Conservation (phyloP, 192 early-diverging fungal species). For the Rhizophagus clarus region DNA sequence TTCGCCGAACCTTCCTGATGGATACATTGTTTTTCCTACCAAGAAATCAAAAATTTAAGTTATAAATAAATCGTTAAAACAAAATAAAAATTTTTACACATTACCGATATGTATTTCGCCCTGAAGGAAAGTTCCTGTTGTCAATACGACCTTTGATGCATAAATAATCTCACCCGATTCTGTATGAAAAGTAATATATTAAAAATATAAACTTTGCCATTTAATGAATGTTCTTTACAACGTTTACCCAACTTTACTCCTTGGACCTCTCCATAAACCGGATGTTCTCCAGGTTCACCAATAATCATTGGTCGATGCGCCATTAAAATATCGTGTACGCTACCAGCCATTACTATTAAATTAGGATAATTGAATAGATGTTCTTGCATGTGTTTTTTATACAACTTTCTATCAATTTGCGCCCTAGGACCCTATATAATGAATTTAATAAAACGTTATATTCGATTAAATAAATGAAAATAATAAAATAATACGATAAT, state of each 20-base stretch:
- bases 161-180: slow-evolving; percentile 66
- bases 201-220: neutral
- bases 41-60: neutral
- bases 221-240: slow-evolving; percentile 4
- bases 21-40: slow-evolving; percentile 58
- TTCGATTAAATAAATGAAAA: neutral
- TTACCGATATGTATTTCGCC: slow-evolving; percentile 83
- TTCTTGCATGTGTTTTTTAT: slow-evolving; percentile 74
- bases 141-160: slow-evolving; percentile 73
- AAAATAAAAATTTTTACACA: neutral
- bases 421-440: slow-evolving; percentile 68
- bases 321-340: slow-evolving; percentile 73
- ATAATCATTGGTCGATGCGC: slow-evolving; percentile 43
- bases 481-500: neutral
- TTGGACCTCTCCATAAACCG: slow-evolving; percentile 46
- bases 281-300: slow-evolving; percentile 14
- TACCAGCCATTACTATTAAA: slow-evolving; percentile 65
- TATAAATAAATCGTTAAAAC: neutral
- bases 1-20: slow-evolving; percentile 74
- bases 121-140: slow-evolving; percentile 80
- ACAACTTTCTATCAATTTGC: slow-evolving; percentile 78
- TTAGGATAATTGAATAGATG: slow-evolving; percentile 66
- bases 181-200: slow-evolving; percentile 18
- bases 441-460: neutral
- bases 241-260: slow-evolving; percentile 65